Evolutionary conservation across 208 protist species (phyloP).

Genomic region (Crithidia thermophila): DNA sequence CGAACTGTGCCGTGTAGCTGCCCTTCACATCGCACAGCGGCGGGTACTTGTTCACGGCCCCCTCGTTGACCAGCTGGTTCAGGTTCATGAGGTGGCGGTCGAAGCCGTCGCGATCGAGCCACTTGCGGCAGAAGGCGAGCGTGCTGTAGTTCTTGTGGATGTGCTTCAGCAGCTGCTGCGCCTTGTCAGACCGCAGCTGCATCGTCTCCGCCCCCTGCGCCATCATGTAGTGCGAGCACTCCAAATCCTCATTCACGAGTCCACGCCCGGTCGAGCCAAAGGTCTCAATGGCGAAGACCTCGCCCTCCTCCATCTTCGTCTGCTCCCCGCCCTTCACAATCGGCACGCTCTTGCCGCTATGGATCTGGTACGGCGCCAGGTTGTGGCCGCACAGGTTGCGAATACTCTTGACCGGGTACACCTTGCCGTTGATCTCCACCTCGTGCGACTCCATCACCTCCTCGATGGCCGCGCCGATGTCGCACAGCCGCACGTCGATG

Average conservation of each 20-base stretch:
- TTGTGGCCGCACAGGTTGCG: constrained; percentile 99
- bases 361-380: constrained; percentile 97
- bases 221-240: constrained; percentile 99
- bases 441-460: constrained; percentile 99
- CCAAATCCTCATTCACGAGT: constrained; percentile 95
- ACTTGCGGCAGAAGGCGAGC: constrained; percentile 98
- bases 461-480: constrained; percentile 96
- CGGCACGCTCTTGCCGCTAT: constrained; percentile 99
- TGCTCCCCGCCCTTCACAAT: constrained; percentile 96
- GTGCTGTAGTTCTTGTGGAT: constrained; percentile 95
- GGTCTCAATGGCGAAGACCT: constrained; percentile 99
- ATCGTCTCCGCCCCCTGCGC: constrained; percentile 67
- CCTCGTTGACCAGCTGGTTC: constrained; percentile 86
- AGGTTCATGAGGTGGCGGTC: constrained; percentile 91
- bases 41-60: constrained; percentile 95
- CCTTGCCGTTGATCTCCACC: constrained; percentile 96
- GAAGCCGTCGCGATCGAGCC: constrained; percentile 95
- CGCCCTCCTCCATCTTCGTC: constrained; percentile 96
- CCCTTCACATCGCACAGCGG: constrained; percentile 97
- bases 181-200: constrained; percentile 81
- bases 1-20: constrained; percentile 98
- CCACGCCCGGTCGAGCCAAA: constrained; percentile 98
- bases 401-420: constrained; percentile 95
- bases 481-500: constrained; percentile 96
- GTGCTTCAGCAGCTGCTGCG: constrained; percentile 91